Conservation (phyloP, 441 rosid genomes). For the Croton laevigatus region DNA sequence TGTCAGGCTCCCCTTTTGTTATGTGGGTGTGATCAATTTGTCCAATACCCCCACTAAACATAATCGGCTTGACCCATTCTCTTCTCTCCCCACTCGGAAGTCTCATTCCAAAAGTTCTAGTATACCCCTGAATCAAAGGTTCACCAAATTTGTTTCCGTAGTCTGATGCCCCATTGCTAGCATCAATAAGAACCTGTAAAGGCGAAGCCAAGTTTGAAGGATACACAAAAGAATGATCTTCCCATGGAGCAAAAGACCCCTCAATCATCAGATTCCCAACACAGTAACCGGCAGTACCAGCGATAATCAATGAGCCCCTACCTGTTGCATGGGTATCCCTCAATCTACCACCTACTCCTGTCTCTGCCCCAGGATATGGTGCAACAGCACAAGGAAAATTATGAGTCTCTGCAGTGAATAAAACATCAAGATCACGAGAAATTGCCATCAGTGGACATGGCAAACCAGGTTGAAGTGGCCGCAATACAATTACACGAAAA, state of each 20-base stretch:
- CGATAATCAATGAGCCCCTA: constrained; percentile 87
- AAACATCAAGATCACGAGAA: constrained; percentile 61
- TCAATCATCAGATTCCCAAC: constrained; percentile 80
- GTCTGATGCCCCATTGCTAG: constrained; percentile 96
- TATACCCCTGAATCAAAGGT: constrained; percentile 90
- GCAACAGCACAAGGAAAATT: constrained; percentile 99
- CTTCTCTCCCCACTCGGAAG: constrained; percentile 91
- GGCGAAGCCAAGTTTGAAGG: constrained; percentile 93
- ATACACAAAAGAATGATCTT: constrained; percentile 68
- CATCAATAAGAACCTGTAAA: constrained; percentile 78
- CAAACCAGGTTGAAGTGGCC: constrained; percentile 69
- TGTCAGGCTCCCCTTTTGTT: constrained; percentile 79
- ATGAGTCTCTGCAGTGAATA: constrained; percentile 96
- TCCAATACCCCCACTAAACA: constrained; percentile 95
- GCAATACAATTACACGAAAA: constrained; percentile 63
- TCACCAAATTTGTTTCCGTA: constrained; percentile 97
- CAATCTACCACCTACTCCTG: constrained; percentile 95
- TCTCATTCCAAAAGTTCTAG: constrained; percentile 90
- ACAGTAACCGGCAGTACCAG: constrained; percentile 85
- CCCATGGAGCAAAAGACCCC: constrained; percentile 93
- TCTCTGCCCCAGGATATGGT: constrained; percentile 98
- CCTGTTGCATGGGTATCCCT: constrained; percentile 99
- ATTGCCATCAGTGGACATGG: constrained; percentile 50
- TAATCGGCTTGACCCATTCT: constrained; percentile 98
- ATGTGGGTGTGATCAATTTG: constrained; percentile 89